phyloP scores from a whole-genome alignment of 2,329 filamentous ascomycete species.

The Herpotrichia juniperi region DNA sequence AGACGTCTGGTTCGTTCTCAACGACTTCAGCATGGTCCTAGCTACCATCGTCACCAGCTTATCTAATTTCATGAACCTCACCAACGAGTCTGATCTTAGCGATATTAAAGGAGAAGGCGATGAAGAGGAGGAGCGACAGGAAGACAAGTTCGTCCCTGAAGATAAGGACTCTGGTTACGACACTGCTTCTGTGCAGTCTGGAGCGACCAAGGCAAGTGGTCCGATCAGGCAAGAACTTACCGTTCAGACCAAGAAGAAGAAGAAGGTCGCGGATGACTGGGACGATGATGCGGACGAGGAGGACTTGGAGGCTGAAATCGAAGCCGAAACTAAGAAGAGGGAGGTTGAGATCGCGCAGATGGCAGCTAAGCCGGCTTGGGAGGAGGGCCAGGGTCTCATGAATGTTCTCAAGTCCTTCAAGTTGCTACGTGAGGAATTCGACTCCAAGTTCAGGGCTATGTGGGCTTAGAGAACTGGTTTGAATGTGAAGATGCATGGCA shows the following conservation, averaged over 20 bases:
- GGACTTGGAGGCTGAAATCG: conserved; percentile 36
- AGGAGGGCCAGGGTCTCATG: conserved; percentile 56
- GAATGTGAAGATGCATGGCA: neutral
- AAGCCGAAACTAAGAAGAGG: conserved; percentile 34
- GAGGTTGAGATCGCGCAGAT: conserved; percentile 26
- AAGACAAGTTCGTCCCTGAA: conserved; percentile 43
- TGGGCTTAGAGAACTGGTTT: conserved; percentile 55
- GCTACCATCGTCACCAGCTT: conserved; percentile 75
- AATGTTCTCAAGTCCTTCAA: conserved; percentile 66
- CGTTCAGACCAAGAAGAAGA: conserved; percentile 47
- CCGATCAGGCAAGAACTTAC: conserved; percentile 37
- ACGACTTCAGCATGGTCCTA: conserved; percentile 68
- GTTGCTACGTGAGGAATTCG: conserved; percentile 64
- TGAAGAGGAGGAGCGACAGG: conserved; percentile 53
- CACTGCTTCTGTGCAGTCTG: conserved; percentile 28
- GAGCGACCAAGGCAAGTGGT: conserved; percentile 27
- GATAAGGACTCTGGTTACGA: conserved; percentile 35
- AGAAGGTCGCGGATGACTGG: conserved; percentile 49
- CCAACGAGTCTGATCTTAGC: conserved; percentile 52
- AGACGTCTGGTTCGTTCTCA: conserved; percentile 75
- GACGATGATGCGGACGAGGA: conserved; percentile 47
- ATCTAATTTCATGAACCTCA: conserved; percentile 61
- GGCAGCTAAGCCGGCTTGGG: conserved; percentile 42
- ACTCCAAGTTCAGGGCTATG: conserved; percentile 67
- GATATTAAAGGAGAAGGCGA: conserved; percentile 60